Evolutionary conservation across 495 filamentous ascomycete species (phyloP).

Genomic region (Polyplosphaeria fusca): DNA sequence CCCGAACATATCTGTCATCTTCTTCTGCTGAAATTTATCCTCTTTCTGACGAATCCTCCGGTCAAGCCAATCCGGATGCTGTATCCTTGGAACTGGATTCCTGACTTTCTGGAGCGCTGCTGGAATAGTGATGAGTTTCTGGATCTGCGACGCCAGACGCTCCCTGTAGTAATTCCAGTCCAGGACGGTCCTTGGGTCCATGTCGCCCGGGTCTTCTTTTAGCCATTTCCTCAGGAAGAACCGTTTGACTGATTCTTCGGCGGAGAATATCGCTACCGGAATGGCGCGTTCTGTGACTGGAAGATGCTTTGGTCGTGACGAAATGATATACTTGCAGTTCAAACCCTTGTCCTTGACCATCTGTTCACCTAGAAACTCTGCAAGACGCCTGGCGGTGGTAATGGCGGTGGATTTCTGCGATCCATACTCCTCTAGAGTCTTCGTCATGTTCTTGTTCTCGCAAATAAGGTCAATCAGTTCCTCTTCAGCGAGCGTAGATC

Average conservation of each 20-base stretch:
- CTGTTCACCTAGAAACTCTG: constrained; percentile 94
- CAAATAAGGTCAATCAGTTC: constrained; percentile 98
- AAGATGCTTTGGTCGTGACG: constrained; percentile 75
- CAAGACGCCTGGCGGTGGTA: constrained; percentile 91
- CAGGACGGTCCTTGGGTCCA: constrained; percentile 82
- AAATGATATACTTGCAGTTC: constrained; percentile 99
- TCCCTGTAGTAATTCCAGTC: constrained; percentile 98
- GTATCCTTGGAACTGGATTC: constrained; percentile 89
- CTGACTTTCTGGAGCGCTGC: constrained; percentile 90
- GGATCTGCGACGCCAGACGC: constrained; percentile 89
- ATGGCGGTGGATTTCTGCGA: constrained; percentile 95
- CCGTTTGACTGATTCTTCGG: constrained; percentile 79
- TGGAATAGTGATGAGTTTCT: constrained; percentile 98
- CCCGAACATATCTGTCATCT: constrained; percentile 91
- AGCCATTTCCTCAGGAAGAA: constrained; percentile 93
- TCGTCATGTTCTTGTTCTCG: constrained; percentile 96
- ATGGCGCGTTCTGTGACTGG: constrained; percentile 94
- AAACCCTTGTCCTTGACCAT: constrained; percentile 99
- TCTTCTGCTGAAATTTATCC: constrained; percentile 96
- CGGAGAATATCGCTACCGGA: constrained; percentile 95
- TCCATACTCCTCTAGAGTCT: constrained; percentile 94
- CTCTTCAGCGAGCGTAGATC: constrained; percentile 85
- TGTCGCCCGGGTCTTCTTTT: constrained; percentile 86
- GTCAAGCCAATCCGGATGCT: constrained; percentile 96
- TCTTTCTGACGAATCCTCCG: constrained; percentile 90